Evolutionary conservation across 1,284 basidiomycete species (phyloP).

Genomic region (Heterobasidion occidentale): DNA sequence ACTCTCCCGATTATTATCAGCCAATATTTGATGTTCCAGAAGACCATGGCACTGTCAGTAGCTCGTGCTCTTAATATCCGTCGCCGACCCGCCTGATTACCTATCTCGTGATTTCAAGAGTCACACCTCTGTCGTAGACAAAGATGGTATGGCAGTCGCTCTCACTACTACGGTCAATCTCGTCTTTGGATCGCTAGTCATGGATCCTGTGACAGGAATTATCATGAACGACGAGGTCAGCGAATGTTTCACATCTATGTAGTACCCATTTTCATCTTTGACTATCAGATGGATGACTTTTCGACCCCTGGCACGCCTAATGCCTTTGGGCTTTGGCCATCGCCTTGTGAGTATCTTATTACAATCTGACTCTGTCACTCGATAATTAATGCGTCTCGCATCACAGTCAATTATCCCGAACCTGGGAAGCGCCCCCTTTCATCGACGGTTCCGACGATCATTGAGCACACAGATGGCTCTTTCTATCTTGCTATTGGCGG

Average conservation of each 20-base stretch:
- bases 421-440: slow-evolving; percentile 84
- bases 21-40: slow-evolving; percentile 70
- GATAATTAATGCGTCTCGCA: not conserved
- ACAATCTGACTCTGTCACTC: not conserved
- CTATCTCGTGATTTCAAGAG: slow-evolving; percentile 36
- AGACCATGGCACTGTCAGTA: slow-evolving; percentile 82
- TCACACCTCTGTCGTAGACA: slow-evolving; percentile 77
- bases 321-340: slow-evolving; percentile 77
- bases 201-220: slow-evolving; percentile 81
- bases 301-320: slow-evolving; percentile 77
- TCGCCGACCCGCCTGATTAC: no score
- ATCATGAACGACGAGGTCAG: slow-evolving; percentile 80
- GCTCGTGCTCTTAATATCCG: not conserved
- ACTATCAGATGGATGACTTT: slow-evolving; percentile 76
- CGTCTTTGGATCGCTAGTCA: slow-evolving; percentile 80
- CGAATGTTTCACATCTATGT: not conserved
- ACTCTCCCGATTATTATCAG: slow-evolving; percentile 76
- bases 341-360: slow-evolving; percentile 53
- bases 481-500: slow-evolving; percentile 76
- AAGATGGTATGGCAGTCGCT: slow-evolving; percentile 77
- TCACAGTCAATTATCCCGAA: slow-evolving; percentile 78
- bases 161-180: slow-evolving; percentile 86
- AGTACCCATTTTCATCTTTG: not conserved
- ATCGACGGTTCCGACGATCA: slow-evolving; percentile 74
- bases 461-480: slow-evolving; percentile 67